Evolutionary conservation across 805 yeast genomes (phyloP).

Genomic region (Yamadazyma endophytica): DNA sequence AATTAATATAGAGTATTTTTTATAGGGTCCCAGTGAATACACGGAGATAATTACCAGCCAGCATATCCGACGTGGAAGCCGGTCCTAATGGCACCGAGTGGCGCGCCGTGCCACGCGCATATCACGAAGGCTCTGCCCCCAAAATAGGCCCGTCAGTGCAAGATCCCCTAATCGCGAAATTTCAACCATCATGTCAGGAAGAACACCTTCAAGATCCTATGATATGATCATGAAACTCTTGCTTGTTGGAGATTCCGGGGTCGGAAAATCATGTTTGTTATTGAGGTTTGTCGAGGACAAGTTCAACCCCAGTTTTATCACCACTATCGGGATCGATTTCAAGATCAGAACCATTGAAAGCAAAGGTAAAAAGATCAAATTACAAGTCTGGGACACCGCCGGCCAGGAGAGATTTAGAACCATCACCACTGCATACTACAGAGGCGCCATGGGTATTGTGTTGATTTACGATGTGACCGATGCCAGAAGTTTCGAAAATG

Average conservation of each 20-base stretch:
- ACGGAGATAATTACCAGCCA: no score
- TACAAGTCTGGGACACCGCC: conserved; percentile 97
- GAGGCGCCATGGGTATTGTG: conserved; percentile 87
- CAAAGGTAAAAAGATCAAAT: conserved; percentile 87
- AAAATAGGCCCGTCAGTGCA: neutral
- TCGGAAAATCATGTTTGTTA: conserved; percentile 84
- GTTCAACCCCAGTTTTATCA: conserved; percentile 93
- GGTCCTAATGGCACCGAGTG: neutral
- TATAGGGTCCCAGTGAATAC: conserved; percentile 31
- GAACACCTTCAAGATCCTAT: conserved; percentile 68
- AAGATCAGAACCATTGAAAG: conserved; percentile 94
- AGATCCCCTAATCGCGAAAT: conserved; percentile 3
- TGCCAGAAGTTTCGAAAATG: conserved; percentile 87
- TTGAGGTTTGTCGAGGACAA: conserved; percentile 94
- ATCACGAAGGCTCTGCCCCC: neutral
- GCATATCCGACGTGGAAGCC: no score
- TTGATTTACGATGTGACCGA: conserved; percentile 82
- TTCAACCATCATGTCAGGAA: conserved; percentile 44
- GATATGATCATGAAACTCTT: conserved; percentile 90
- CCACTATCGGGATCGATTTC: conserved; percentile 97
- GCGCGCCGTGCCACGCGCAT: conserved; percentile 1
- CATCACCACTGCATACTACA: conserved; percentile 86
- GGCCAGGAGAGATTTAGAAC: conserved; percentile 97
- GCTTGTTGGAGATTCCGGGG: conserved; percentile 89
- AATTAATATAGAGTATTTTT: conserved; percentile 82